phyloP scores from a whole-genome alignment of 116 monocot genomes.

The Iris pallida region DNA sequence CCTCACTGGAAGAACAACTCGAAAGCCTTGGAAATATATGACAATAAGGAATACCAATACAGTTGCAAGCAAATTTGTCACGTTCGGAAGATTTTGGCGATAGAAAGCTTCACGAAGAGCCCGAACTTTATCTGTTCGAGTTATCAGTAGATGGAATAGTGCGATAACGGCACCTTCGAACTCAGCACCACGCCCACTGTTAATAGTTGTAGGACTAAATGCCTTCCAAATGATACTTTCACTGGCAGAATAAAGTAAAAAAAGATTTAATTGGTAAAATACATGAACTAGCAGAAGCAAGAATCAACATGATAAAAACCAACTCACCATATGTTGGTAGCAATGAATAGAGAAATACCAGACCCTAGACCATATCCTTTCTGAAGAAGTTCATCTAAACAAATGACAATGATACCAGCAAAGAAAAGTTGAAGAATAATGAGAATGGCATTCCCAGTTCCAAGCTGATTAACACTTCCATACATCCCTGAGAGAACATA shows the following conservation, averaged over 20 bases:
- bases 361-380: constrained; percentile 38
- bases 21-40: constrained; percentile 53
- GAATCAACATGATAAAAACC: not conserved
- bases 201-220: constrained; percentile 37
- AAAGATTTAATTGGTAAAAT: not conserved
- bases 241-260: constrained; percentile 12
- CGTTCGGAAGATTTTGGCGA: constrained; percentile 50
- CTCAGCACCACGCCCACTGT: constrained; percentile 33
- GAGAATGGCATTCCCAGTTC: constrained; percentile 27
- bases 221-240: constrained; percentile 48
- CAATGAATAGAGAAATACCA: constrained; percentile 35
- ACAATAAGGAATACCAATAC: constrained; percentile 46
- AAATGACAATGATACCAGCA: constrained; percentile 49
- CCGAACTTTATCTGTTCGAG: constrained; percentile 41
- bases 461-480: constrained; percentile 27
- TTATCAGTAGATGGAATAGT: constrained; percentile 43
- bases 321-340: constrained; percentile 42
- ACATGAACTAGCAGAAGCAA: not conserved
- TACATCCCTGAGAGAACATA: constrained; percentile 31
- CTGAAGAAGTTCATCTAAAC: constrained; percentile 36
- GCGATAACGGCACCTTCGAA: constrained; percentile 59
- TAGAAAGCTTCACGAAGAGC: constrained; percentile 51
- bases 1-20: constrained; percentile 27
- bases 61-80: constrained; percentile 34
- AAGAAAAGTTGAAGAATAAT: constrained; percentile 30